These are phyloP conservation scores for Alternaria triticina DNA, from an alignment of 2,329 filamentous ascomycete species.

Conservation along the genomic window DNA sequence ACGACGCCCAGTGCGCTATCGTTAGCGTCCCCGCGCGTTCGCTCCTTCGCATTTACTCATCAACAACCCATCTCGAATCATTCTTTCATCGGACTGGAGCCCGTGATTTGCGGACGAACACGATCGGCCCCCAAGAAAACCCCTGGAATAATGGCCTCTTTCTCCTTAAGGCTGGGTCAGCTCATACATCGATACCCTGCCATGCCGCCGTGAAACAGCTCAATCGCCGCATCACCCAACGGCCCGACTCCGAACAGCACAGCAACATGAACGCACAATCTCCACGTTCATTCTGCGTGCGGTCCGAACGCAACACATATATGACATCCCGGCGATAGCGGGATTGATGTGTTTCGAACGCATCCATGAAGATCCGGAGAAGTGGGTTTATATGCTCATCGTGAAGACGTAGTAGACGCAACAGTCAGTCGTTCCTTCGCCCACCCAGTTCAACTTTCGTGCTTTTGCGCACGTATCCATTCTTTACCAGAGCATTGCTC, in stretches of 20 bases:
- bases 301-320: background rate
- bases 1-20: background rate
- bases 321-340: background rate
- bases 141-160: background rate
- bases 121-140: background rate
- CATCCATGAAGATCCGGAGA: background rate
- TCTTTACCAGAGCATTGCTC: background rate
- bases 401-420: background rate
- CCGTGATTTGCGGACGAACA: background rate
- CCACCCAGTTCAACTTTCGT: background rate
- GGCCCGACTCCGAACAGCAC: background rate
- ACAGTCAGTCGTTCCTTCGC: background rate
- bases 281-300: background rate
- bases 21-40: background rate
- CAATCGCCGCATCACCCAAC: background rate
- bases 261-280: background rate
- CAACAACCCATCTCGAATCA: background rate
- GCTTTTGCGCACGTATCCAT: background rate
- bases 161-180: background rate
- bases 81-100: background rate
- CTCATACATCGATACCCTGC: background rate
- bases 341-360: background rate
- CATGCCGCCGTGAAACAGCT: background rate
- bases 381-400: background rate
- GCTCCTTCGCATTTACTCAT: background rate